A percentile compares a stretch with the other conserved stretches of the same genome.
phyloP scores from a whole-genome alignment of 345 rosid genomes.

The Euphorbia tirucalli region DNA sequence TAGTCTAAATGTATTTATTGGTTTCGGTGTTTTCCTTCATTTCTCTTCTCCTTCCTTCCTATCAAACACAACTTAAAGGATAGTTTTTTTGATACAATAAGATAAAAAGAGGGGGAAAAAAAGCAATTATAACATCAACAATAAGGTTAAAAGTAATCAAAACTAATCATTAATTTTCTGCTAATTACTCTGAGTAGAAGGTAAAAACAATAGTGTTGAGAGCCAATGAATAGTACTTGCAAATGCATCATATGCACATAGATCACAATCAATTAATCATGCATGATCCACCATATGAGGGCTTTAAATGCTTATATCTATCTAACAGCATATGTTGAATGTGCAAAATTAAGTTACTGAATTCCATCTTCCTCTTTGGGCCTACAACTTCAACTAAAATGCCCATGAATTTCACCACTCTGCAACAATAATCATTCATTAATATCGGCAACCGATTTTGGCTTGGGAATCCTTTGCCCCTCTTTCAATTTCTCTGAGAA shows the following conservation, averaged over 20 bases:
- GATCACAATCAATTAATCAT: not conserved
- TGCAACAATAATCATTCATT: not conserved
- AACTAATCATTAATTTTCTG: no score
- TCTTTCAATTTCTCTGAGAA: not conserved
- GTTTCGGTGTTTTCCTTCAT: no score
- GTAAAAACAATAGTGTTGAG: not conserved
- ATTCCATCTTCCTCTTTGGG: not conserved
- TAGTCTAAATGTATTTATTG: no score
- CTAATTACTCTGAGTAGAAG: not conserved
- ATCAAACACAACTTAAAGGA: no score
- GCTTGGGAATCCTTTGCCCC: not conserved
- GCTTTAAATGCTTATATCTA: not conserved
- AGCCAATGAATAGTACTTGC: not conserved
- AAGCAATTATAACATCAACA: not conserved
- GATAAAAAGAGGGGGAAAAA: not conserved
- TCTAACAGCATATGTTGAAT: not conserved
- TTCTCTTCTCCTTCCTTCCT: no score
- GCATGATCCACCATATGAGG: not conserved
- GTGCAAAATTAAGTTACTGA: not conserved
- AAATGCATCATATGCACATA: not conserved
- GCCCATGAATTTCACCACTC: not conserved
- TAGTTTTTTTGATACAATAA: not conserved
- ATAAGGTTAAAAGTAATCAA: not conserved
- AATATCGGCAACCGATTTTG: not conserved
- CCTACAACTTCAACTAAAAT: not conserved